Evolutionary conservation across 2,329 filamentous ascomycete genomes (phyloP).

Genomic region (Ceratocystis albifundus): DNA sequence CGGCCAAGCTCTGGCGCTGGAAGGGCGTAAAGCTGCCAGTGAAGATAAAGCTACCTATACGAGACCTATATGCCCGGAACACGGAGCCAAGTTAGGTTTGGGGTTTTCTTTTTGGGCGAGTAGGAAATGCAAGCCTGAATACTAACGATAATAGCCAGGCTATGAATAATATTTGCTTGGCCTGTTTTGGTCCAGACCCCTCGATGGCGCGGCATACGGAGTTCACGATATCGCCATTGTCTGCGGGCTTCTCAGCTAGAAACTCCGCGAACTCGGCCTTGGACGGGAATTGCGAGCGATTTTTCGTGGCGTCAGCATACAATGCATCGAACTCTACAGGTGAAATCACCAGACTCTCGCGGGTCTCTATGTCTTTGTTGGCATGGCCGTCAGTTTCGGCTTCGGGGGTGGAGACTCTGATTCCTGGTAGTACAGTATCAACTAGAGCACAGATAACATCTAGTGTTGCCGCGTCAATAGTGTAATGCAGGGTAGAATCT

Average conservation of each 20-base stretch:
- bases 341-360: constrained; percentile 30
- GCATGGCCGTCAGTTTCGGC: neutral
- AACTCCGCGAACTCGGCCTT: constrained; percentile 40
- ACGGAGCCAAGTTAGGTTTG: neutral
- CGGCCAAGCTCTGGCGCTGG: constrained; percentile 46
- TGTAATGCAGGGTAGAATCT: constrained; percentile 24
- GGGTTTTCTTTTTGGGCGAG: neutral
- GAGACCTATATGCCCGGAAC: constrained; percentile 39
- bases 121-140: neutral
- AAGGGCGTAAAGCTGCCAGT: constrained; percentile 57
- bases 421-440: constrained; percentile 49
- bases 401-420: constrained; percentile 33
- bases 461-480: constrained; percentile 35
- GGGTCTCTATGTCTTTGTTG: constrained; percentile 29
- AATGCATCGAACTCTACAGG: constrained; percentile 40
- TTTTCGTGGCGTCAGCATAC: constrained; percentile 32
- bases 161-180: constrained; percentile 32
- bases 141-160: constrained; percentile 38
- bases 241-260: constrained; percentile 41
- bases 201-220: constrained; percentile 37
- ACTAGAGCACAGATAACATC: constrained; percentile 41
- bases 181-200: constrained; percentile 29
- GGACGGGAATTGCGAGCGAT: constrained; percentile 33
- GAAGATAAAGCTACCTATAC: constrained; percentile 50
- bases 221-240: constrained; percentile 42